Conservation (phyloP, 2,329 filamentous ascomycete species). For the Phialemoniopsis sp. region DNA sequence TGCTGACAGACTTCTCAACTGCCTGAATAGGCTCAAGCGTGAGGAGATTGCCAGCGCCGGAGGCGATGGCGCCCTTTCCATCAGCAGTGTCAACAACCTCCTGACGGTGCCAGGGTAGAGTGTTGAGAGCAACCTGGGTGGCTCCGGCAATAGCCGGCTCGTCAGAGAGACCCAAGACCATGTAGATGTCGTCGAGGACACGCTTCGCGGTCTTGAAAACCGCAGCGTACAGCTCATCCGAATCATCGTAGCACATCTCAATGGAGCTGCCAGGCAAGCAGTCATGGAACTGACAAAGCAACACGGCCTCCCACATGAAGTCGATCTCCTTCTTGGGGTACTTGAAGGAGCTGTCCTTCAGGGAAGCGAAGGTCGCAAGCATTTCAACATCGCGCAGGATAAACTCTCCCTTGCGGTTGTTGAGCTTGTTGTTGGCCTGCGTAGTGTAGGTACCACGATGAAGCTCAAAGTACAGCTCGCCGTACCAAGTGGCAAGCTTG, state of each 20-base stretch:
- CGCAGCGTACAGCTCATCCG: slow-evolving; percentile 80
- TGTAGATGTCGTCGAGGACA: slow-evolving; percentile 65
- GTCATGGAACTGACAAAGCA: slow-evolving; percentile 97
- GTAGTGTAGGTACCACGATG: slow-evolving; percentile 97
- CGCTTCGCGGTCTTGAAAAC: slow-evolving; percentile 75
- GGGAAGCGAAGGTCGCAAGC: slow-evolving; percentile 78
- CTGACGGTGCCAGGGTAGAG: slow-evolving; percentile 77
- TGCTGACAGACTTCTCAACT: slow-evolving; percentile 37
- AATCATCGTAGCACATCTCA: slow-evolving; percentile 98
- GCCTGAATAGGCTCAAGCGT: slow-evolving; percentile 44
- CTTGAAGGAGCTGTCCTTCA: slow-evolving; percentile 69
- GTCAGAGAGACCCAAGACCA: slow-evolving; percentile 59
- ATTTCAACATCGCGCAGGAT: slow-evolving; percentile 85
- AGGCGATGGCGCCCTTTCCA: slow-evolving; percentile 48
- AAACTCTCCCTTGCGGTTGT: slow-evolving; percentile 83
- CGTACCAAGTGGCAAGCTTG: slow-evolving; percentile 91
- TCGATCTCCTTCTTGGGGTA: slow-evolving; percentile 96
- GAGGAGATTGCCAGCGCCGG: slow-evolving; percentile 50
- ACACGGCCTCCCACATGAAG: slow-evolving; percentile 87
- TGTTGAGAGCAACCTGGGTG: slow-evolving; percentile 69
- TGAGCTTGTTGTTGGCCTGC: slow-evolving; percentile 93
- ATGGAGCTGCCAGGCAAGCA: slow-evolving; percentile 93
- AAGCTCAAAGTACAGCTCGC: slow-evolving; percentile 95
- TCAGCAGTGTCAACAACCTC: slow-evolving; percentile 66
- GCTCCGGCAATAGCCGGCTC: slow-evolving; percentile 21